Evolutionary conservation across 257 asterid genomes (phyloP).

Genomic region (Solanum chmielewskii): DNA sequence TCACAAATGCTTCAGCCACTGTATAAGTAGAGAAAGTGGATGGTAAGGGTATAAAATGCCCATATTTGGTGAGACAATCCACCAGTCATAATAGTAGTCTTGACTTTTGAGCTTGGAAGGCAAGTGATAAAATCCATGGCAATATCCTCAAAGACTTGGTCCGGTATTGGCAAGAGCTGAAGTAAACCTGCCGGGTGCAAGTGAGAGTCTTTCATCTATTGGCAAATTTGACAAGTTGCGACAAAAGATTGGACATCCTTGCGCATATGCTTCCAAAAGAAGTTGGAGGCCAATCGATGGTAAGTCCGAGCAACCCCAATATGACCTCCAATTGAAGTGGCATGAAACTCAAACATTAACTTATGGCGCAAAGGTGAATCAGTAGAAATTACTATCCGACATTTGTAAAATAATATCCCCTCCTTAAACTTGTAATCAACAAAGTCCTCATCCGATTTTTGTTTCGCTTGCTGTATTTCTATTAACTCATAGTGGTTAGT

Average conservation of each 20-base stretch:
- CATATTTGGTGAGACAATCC: background rate
- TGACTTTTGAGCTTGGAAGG: background rate
- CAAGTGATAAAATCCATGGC: background rate
- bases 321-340: background rate
- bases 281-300: background rate
- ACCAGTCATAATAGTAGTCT: background rate
- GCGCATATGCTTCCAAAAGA: background rate
- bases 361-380: background rate
- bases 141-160: background rate
- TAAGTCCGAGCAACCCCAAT: background rate
- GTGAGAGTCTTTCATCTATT: background rate
- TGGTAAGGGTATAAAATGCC: background rate
- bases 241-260: background rate
- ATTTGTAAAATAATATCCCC: background rate
- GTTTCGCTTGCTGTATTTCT: background rate
- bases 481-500: background rate
- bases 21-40: background rate
- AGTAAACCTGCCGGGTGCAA: too few relatives aligned
- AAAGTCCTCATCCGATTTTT: background rate
- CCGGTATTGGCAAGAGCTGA: background rate
- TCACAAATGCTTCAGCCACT: background rate
- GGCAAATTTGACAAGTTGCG: background rate
- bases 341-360: background rate
- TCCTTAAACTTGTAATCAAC: background rate
- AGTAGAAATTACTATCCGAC: background rate